These are phyloP conservation scores for sunflower (Helianthus annuus) DNA, from an alignment of 129 eudicot genomes.

Conservation along the genomic window HanXRQr2.0-SUNRISE NC_035444.2:60970293-60970792, in stretches of 20 bases:
- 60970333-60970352: conserved; percentile 11
- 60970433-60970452: conserved; percentile 18
- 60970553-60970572: neutral
- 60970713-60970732: too few relatives aligned
- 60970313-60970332: neutral
- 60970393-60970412: conserved; percentile 35
- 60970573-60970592: neutral
- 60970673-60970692: too few relatives aligned
- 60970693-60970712: too few relatives aligned
- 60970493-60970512: conserved; percentile 31
- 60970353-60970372: neutral
- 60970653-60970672: too few relatives aligned
- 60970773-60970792: too few relatives aligned
- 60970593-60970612: neutral
- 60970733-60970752: too few relatives aligned
- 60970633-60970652: too few relatives aligned
- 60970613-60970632: too few relatives aligned
- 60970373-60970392: conserved; percentile 32
- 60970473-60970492: conserved; percentile 12
- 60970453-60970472: conserved; percentile 42
- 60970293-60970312: conserved; percentile 8
- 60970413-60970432: conserved; percentile 21
- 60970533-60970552: conserved; percentile 25
- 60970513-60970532: conserved; percentile 28
- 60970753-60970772: too few relatives aligned